Base-by-base conservation (phyloP, 495 filamentous ascomycete genomes). In the Aspergillus cavernicola region DNA sequence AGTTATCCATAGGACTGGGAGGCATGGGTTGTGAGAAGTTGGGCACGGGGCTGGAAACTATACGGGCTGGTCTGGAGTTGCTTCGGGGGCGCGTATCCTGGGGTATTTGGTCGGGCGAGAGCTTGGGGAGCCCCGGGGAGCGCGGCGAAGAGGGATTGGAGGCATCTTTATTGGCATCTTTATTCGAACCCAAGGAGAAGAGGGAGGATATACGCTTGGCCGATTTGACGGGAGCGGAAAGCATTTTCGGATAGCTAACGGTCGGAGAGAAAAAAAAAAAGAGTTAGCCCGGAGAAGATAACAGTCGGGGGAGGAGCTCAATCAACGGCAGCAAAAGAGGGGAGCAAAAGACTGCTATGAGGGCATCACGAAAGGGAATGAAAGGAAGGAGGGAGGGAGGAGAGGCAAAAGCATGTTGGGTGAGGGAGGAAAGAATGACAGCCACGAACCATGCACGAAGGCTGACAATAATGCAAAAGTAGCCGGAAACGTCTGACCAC, bases 141-240 rank as follows among this genome's bases (percentile, higher is more conserved):
- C 52, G 48, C 29, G 62, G 62, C 7, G 63, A 60, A 2, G 66
- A 61, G 4, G 70, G 60, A 40, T 53, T 61, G 3, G 67, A 61
- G 38, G 23, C 35, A 49, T 77, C 70, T 55, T 68, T 69, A 38
- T 69, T 63, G 38, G 23, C 35, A 49, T 77, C 70, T 55, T 68
- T 69, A 38, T 69, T 63, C 6, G 67, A 67, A 8, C 71, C 64
- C 58, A 76, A 45, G 24, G 73, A 74, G 50, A 77, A 75, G 26
- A 77, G 68, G 33, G 74, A 77, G 10, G 73, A 76, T 45, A 77
- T 75, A 55, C 74, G 74, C 67, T 75, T 73, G 53, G 74, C 72
- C 57, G 73, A 72, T 59, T 75, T 77, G 55, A 71, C 70, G 43
- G 72, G 74, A 69, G 70, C 73, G 23, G 72, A 76, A 60, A 76